These are phyloP conservation scores for Talaromyces stipitatus DNA, from an alignment of 495 filamentous ascomycete species.

Conservation along the genomic window DNA sequence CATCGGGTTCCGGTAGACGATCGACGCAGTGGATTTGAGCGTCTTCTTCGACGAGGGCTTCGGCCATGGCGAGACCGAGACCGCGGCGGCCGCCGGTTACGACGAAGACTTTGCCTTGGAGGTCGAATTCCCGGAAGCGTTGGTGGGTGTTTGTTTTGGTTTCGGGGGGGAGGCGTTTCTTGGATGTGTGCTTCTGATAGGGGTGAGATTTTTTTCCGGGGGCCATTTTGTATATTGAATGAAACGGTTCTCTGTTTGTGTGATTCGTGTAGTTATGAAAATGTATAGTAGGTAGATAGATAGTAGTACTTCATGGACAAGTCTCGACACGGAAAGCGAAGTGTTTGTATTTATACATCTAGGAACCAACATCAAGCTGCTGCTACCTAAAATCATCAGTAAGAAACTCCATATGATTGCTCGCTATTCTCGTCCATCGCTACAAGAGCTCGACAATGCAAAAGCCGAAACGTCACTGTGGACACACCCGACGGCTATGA, in stretches of 20 bases:
- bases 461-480: background rate
- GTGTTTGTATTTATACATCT: background rate
- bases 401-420: background rate
- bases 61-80: slow-evolving; percentile 57
- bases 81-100: slow-evolving; percentile 58
- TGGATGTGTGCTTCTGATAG: background rate
- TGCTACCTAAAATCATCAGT: background rate
- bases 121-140: slow-evolving; percentile 44
- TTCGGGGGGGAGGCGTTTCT: background rate
- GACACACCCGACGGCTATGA: background rate
- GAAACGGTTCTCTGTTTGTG: background rate
- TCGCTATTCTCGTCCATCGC: background rate
- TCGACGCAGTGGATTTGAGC: slow-evolving; percentile 55
- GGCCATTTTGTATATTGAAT: background rate
- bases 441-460: background rate
- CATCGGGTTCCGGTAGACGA: slow-evolving; percentile 27
- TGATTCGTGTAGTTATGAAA: background rate
- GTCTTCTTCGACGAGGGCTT: slow-evolving; percentile 61
- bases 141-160: background rate
- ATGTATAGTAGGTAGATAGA: background rate
- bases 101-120: slow-evolving; percentile 49
- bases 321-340: background rate
- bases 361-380: background rate
- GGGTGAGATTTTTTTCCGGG: background rate
- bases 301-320: background rate